Base-by-base conservation (phyloP, 2,329 filamentous ascomycete genomes). In the Zymoseptoria brevis region DNA sequence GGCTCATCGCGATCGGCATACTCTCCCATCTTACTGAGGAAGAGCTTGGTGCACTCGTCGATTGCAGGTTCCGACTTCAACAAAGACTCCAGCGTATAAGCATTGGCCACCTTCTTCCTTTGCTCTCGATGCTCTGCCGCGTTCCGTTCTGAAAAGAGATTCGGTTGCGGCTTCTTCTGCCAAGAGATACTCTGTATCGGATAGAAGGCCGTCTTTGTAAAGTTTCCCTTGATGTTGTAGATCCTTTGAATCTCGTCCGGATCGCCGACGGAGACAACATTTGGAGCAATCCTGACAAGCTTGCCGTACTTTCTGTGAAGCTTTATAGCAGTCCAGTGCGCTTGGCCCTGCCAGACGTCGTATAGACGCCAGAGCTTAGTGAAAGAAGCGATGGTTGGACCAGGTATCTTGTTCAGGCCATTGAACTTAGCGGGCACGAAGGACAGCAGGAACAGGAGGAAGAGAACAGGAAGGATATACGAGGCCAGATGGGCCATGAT, bases 51-150 rank as follows among this genome's bases (percentile, higher is more conserved):
- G 16, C 61, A 63, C 3, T 45, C 30, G 35, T 62, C 60, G 21
- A 60, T 54, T 13, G 11, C 41, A 53, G 13, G 22, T 41, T 60
- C 62, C 57, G 54, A 59, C 54, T 61, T 51, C 3, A 63, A 51
- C 3, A 65, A 35, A 8, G 29, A 24, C 16, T 35, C 45, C 22
- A 65, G 48, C 19, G 24, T 56, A 50, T 62, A 65, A 19, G 62
- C 59, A 53, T 56, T 57, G 45, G 53, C 61, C 21, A 61, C 30
- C 50, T 55, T 59, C 19, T 35, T 50, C 50, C 74, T 75, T 4
- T 76, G 72, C n/a, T 62, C 67, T 0, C 75, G 72, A 60, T 79
- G 76, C 19, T 74, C 73, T 0, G 55, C 65, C 56, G 77, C 74
- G 50, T 76, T 72, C 1, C 68, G 70, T 1, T 71, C 71, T 9